phyloP scores from a whole-genome alignment of 2,329 filamentous ascomycete genomes.

The Monilinia fructicola region DNA sequence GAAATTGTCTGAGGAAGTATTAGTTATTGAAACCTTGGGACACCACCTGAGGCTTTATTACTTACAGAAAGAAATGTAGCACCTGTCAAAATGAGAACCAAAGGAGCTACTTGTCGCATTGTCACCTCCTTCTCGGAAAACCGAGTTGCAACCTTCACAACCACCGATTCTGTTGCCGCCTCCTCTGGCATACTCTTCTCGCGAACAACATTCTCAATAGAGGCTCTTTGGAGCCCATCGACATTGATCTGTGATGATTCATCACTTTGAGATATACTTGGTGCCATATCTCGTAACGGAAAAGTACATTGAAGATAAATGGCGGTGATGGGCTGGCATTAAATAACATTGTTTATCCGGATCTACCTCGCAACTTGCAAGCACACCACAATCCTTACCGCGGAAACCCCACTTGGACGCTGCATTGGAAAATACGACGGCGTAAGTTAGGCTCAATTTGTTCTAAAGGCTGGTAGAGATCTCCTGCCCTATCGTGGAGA shows the following conservation, averaged over 20 bases:
- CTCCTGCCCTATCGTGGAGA: too few species aligned
- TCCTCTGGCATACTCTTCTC: slow-evolving; percentile 10
- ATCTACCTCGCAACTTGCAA: not conserved
- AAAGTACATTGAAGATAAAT: not conserved
- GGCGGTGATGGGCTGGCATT: not conserved
- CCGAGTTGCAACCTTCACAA: slow-evolving; percentile 20
- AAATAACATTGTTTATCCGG: not conserved
- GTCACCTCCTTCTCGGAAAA: slow-evolving; percentile 29
- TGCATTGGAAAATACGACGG: too few species aligned
- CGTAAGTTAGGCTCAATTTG: too few species aligned
- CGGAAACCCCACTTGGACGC: too few species aligned
- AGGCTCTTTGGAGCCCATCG: not conserved
- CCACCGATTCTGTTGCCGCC: not conserved
- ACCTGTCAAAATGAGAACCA: slow-evolving; percentile 34
- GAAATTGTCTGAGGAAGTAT: slow-evolving; percentile 11
- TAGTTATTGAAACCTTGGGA: not conserved
- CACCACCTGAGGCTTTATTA: not conserved
- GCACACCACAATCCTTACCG: not conserved
- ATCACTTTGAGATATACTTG: slow-evolving; percentile 12
- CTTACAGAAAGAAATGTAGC: slow-evolving; percentile 36
- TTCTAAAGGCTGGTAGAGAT: too few species aligned
- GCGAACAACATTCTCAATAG: slow-evolving; percentile 6
- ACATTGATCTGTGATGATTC: not conserved
- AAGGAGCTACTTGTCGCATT: slow-evolving; percentile 34
- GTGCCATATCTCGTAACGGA: not conserved